Evolutionary conservation across 192 early-diverging fungal species (phyloP), one percentile per base, ranked within the genome.

Genomic region (Coemansia sp.): DNA sequence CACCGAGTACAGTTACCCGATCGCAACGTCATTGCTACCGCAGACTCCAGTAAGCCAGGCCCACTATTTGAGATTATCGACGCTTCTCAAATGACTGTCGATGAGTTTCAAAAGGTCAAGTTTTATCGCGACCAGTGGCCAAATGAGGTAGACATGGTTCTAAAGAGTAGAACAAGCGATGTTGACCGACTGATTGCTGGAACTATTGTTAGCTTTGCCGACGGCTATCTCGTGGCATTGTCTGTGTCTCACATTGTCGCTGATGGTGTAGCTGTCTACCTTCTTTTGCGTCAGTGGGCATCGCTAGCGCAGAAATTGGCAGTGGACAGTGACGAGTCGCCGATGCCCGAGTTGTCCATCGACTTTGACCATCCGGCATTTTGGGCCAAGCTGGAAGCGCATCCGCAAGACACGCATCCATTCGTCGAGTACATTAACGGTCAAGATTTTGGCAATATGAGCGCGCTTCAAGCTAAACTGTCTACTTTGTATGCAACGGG

Each of bases 81-180:
- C 16, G 54, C 54, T 11, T 10, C 34, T 31, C 31, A 34, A 14
- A 57, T 57, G 54, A 35, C 54, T 6, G 54, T 19, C 33, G 31
- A 34, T 16, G 54, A 35, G 31, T 57, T 57, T 57, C 33, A 33
- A 7, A 34, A 35, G 16, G 13, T 36, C 29, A 57, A 57, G 17
- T 57, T 57, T 2, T 31, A 57, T 34, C 33, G 31, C 54, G 31
- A 57, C 31, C 54, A 57, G 54, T 57, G 54, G 54, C 54, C 54
- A 34, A 7, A 31, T 6, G 2, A 31, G 4, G 16, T 57, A 57
- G 33, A 57, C 33, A 34, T 5, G 0, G 54, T 31, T 4, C 33
- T 57, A 34, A 57, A 34, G 33, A 57, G 6, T 4, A 57, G 54
- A 34, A 57, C 54, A 0, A 7, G 33, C 14, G 54, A 57, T 6